Evolutionary conservation across 257 asterid species (phyloP).

Genomic region (Capsicum baccatum): DNA sequence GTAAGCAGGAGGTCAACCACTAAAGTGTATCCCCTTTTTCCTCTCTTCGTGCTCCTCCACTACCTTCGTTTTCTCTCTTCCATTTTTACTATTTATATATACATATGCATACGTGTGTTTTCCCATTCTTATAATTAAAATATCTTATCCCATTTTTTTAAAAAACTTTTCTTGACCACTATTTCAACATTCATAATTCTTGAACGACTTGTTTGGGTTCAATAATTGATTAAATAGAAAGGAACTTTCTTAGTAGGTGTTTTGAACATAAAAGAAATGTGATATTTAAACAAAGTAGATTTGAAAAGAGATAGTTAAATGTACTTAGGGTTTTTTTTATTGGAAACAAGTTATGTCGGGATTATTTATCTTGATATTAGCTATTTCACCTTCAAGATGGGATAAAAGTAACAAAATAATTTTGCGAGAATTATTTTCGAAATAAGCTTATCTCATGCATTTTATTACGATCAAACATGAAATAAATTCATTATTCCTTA

Average conservation of each 20-base stretch:
- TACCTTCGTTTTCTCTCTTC: constrained; percentile 23
- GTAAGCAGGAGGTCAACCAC: constrained; percentile 53
- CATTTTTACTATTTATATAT: neutral
- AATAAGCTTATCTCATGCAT: too few relatives aligned
- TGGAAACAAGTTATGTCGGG: too few relatives aligned
- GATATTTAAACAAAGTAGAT: neutral
- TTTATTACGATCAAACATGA: too few relatives aligned
- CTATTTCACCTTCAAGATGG: too few relatives aligned
- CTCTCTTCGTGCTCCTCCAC: constrained; percentile 35
- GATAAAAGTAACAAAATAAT: too few relatives aligned
- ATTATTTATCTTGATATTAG: too few relatives aligned
- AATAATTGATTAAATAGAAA: neutral
- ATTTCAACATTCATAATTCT: constrained; percentile 7
- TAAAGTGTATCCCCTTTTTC: constrained; percentile 29
- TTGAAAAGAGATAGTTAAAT: too few relatives aligned
- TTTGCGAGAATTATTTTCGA: too few relatives aligned
- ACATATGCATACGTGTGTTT: constrained; percentile 20
- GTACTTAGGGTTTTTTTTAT: too few relatives aligned
- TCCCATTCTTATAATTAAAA: neutral
- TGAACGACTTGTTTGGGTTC: neutral
- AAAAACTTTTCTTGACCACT: neutral
- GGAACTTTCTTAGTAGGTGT: neutral
- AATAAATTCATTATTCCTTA: too few relatives aligned
- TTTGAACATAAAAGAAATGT: neutral
- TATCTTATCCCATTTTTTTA: neutral